Conservation (phyloP, 2,329 filamentous ascomycete species). For the Didymellaceae sp. region DNA sequence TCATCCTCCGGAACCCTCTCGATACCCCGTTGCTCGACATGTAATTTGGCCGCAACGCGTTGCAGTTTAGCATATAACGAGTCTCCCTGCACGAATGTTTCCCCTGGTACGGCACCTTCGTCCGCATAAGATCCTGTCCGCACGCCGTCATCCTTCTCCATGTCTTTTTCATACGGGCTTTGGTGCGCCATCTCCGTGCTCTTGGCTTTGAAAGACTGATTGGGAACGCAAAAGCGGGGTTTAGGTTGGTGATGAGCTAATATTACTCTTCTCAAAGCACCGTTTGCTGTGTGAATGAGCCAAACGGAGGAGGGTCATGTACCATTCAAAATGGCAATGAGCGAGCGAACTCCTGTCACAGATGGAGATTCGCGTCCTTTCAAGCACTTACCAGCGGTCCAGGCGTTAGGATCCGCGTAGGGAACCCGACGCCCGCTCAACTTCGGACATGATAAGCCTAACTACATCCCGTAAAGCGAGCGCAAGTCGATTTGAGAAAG, state of each 20-base stretch:
- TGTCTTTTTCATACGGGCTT: slow-evolving; percentile 17
- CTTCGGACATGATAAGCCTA: slow-evolving; percentile 1
- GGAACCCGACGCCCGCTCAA: not conserved
- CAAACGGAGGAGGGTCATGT: too few relatives aligned
- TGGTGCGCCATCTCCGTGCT: not conserved
- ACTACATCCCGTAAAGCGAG: not conserved
- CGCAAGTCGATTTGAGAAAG: not conserved
- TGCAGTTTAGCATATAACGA: slow-evolving; percentile 65
- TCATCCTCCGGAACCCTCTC: slow-evolving; percentile 76
- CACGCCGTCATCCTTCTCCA: slow-evolving; percentile 35
- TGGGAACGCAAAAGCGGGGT: too few relatives aligned
- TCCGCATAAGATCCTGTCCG: slow-evolving; percentile 30
- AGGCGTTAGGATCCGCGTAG: not conserved
- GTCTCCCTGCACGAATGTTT: slow-evolving; percentile 65
- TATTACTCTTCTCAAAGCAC: too few relatives aligned
- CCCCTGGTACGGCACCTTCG: slow-evolving; percentile 61
- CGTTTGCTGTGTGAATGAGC: too few relatives aligned
- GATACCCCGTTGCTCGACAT: slow-evolving; percentile 77
- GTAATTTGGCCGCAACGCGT: slow-evolving; percentile 67
- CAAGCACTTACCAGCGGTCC: not conserved
- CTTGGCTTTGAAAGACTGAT: too few relatives aligned
- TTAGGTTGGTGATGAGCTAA: too few relatives aligned
- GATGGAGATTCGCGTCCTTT: not conserved
- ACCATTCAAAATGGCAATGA: not conserved
- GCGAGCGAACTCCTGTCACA: not conserved